Evolutionary conservation across 192 early-diverging fungal genomes (phyloP).

Genomic region (Thoreauomyces humboldtii): DNA sequence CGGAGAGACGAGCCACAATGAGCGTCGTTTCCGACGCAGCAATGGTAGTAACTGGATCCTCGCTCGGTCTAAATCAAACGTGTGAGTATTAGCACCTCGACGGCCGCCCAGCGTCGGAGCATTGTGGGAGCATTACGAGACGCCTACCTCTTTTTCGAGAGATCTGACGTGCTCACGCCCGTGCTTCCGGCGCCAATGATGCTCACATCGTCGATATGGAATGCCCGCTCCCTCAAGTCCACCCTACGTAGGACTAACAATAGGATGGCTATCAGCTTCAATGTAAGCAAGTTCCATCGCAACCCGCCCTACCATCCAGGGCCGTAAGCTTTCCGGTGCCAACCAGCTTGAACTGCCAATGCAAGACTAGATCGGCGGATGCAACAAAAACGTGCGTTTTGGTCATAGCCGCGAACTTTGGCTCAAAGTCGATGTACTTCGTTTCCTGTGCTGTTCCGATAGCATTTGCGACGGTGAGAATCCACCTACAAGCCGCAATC

Average conservation of each 20-base stretch:
- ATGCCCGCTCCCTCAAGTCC: constrained; percentile 44
- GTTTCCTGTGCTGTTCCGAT: constrained; percentile 56
- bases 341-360: constrained; percentile 48
- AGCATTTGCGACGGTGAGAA: constrained; percentile 50
- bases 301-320: constrained; percentile 32
- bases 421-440: constrained; percentile 52
- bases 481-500: constrained; percentile 26
- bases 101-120: neutral
- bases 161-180: neutral
- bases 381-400: constrained; percentile 46
- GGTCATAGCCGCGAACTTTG: constrained; percentile 42
- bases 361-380: constrained; percentile 41
- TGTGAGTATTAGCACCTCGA: neutral
- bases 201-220: constrained; percentile 53
- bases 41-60: constrained; percentile 47
- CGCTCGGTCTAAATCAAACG: constrained; percentile 19
- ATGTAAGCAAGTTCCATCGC: neutral
- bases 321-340: constrained; percentile 35
- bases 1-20: constrained; percentile 48
- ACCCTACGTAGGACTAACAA: constrained; percentile 35
- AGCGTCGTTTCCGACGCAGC: constrained; percentile 41
- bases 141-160: constrained; percentile 19
- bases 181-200: constrained; percentile 22
- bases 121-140: neutral
- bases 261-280: constrained; percentile 6